Conservation (phyloP, 768 basidiomycete genomes). For the Kwoniella sp. region DNA sequence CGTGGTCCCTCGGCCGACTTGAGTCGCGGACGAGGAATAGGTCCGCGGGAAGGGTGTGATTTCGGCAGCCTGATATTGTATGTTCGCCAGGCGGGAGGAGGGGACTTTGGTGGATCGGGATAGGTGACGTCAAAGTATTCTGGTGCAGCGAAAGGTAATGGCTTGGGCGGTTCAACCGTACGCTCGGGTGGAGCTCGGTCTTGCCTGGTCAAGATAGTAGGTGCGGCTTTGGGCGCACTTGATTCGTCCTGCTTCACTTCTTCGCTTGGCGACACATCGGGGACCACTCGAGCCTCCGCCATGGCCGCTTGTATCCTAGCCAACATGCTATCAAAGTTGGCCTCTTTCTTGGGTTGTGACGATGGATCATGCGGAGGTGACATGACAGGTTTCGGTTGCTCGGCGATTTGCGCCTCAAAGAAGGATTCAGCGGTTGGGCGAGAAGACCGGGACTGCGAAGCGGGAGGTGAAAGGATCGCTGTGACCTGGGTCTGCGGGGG, state of each 20-base stretch:
- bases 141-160: background rate
- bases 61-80: slow-evolving; percentile 45
- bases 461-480: background rate
- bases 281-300: slow-evolving; percentile 19
- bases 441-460: background rate
- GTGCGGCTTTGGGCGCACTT: slow-evolving; percentile 1
- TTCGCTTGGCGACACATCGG: background rate
- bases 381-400: background rate
- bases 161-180: background rate
- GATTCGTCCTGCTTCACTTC: background rate
- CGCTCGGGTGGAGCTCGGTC: background rate
- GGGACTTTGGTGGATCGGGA: slow-evolving; percentile 39
- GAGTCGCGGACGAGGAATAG: slow-evolving; percentile 11
- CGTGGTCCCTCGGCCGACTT: slow-evolving; percentile 14
- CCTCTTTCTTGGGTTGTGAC: slow-evolving; percentile 16
- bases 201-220: background rate
- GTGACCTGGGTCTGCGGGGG: too few species aligned
- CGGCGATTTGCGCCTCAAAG: slow-evolving; percentile 6
- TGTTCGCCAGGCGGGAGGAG: slow-evolving; percentile 50
- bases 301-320: slow-evolving; percentile 49
- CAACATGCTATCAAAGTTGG: slow-evolving; percentile 45
- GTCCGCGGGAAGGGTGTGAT: slow-evolving; percentile 4
- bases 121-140: slow-evolving; percentile 42
- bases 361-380: background rate
- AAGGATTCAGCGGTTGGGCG: slow-evolving; percentile 28